These are phyloP conservation scores for Agarophyton chilense DNA, from an alignment of 23 red algal genomes.

Conservation along the genomic window DNA sequence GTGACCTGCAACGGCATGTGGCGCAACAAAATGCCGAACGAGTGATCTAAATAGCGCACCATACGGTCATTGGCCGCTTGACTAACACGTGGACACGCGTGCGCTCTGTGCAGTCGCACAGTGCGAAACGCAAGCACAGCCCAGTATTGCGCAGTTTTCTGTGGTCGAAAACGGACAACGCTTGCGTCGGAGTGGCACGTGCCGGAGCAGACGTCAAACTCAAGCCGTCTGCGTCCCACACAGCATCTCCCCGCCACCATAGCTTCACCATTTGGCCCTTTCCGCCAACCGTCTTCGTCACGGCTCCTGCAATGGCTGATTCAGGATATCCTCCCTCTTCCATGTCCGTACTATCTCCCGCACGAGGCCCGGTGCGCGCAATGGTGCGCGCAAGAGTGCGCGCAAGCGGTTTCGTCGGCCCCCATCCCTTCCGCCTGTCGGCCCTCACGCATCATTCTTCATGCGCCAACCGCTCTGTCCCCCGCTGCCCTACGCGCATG, in stretches of 20 bases:
- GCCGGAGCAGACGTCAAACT: neutral
- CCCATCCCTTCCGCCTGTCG: neutral
- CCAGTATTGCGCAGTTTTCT: neutral
- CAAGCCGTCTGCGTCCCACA: too few relatives aligned
- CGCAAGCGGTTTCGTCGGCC: neutral
- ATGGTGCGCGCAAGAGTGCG: too few relatives aligned
- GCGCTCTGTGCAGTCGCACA: neutral
- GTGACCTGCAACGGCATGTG: too few relatives aligned
- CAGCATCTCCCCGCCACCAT: too few relatives aligned
- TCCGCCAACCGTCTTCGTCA: neutral
- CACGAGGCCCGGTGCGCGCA: neutral
- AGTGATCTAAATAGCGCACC: conserved; percentile 1
- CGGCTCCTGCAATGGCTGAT: neutral
- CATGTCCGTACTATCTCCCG: neutral
- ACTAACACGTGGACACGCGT: neutral
- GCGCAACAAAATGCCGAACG: neutral
- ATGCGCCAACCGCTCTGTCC: neutral
- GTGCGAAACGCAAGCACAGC: neutral
- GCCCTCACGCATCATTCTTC: neutral
- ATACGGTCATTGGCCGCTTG: neutral
- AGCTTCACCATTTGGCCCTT: too few relatives aligned
- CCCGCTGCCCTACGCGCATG: neutral
- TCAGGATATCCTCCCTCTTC: neutral
- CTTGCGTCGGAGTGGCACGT: too few relatives aligned
- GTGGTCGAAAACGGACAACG: neutral